These are phyloP conservation scores for Neurospora africana DNA, from an alignment of 495 filamentous ascomycete species.

Conservation along the genomic window DNA sequence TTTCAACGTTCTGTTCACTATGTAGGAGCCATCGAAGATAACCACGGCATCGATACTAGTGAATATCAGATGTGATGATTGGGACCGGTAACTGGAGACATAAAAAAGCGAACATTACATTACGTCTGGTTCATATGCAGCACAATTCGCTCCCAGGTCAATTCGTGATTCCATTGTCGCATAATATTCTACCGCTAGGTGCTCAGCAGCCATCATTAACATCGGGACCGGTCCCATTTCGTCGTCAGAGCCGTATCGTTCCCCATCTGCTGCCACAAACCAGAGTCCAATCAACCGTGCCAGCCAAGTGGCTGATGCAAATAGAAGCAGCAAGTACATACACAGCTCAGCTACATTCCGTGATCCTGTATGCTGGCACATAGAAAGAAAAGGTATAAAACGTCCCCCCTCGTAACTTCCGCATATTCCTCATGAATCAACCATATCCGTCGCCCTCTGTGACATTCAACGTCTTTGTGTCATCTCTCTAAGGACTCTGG, in stretches of 20 bases:
- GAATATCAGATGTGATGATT: neutral
- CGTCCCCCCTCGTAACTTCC: neutral
- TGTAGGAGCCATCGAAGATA: neutral
- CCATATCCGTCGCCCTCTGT: neutral
- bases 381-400: neutral
- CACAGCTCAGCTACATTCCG: neutral
- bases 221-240: neutral
- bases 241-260: neutral
- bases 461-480: neutral
- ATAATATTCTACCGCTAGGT: neutral
- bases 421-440: neutral
- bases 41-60: neutral
- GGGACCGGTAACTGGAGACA: neutral
- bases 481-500: conserved; percentile 26
- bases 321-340: neutral
- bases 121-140: neutral
- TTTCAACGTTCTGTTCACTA: neutral
- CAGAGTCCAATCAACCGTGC: neutral
- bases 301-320: neutral
- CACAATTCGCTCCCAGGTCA: neutral
- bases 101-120: neutral
- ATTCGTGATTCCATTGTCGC: neutral
- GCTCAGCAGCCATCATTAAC: neutral
- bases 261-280: neutral
- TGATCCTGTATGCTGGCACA: neutral